phyloP scores from a whole-genome alignment of 2,329 filamentous ascomycete species.

The Phialophora tarda region DNA sequence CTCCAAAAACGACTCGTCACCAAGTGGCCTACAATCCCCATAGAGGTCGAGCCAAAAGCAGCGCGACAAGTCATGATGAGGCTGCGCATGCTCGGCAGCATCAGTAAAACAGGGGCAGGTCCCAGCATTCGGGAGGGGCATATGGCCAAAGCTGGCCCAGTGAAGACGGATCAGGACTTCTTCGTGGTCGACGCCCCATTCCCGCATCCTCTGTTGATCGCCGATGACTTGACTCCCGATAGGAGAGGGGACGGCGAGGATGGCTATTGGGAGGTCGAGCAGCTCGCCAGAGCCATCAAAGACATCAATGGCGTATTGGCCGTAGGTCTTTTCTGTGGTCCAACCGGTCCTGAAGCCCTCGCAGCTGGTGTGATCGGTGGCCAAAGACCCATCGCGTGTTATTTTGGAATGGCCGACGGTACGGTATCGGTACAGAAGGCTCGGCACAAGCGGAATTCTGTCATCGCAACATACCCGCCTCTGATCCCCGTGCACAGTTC shows the following conservation, averaged over 20 bases:
- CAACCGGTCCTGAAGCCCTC: slow-evolving; percentile 74
- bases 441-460: slow-evolving; percentile 40
- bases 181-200: slow-evolving; percentile 95
- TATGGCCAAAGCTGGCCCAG: slow-evolving; percentile 78
- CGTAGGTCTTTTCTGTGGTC: slow-evolving; percentile 85
- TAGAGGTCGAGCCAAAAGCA: slow-evolving; percentile 89
- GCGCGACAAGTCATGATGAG: slow-evolving; percentile 76
- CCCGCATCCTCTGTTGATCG: slow-evolving; percentile 67
- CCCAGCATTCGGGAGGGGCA: slow-evolving; percentile 69
- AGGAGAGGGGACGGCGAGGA: slow-evolving; percentile 62
- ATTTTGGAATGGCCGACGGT: slow-evolving; percentile 89
- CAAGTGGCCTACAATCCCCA: slow-evolving; percentile 83
- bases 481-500: slow-evolving; percentile 33
- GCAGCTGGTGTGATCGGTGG: slow-evolving; percentile 68
- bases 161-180: slow-evolving; percentile 84
- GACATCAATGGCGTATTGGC: slow-evolving; percentile 85
- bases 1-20: slow-evolving; percentile 74
- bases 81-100: slow-evolving; percentile 74
- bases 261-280: slow-evolving; percentile 80
- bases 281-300: slow-evolving; percentile 75
- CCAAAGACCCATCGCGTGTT: slow-evolving; percentile 90
- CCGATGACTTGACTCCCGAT: slow-evolving; percentile 58
- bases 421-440: slow-evolving; percentile 63
- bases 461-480: slow-evolving; percentile 37
- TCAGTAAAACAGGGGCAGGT: slow-evolving; percentile 59